Percentiles rank a stretch among this genome's conserved stretches.
Conservation (phyloP, 176 grass and related monocot species). For the Cocos nucifera region DNA sequence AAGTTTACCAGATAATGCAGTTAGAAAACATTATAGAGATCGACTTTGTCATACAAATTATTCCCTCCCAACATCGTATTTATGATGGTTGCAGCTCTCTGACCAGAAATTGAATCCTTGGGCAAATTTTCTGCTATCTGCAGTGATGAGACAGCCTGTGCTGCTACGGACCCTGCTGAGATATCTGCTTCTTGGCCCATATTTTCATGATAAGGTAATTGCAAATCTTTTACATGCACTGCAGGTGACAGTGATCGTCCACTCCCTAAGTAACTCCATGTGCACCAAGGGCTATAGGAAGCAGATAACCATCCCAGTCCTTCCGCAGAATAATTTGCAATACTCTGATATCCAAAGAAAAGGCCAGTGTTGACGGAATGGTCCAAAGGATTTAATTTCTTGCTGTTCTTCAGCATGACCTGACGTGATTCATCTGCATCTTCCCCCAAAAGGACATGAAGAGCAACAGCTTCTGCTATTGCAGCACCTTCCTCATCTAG, state of each 20-base stretch:
- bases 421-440: constrained; percentile 60
- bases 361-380: constrained; percentile 14
- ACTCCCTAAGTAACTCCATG: constrained; percentile 34
- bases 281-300: background rate
- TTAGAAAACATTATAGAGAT: constrained; percentile 47
- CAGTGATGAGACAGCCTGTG: constrained; percentile 66
- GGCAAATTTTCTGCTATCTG: constrained; percentile 46
- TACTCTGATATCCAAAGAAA: constrained; percentile 3
- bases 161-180: constrained; percentile 62
- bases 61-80: constrained; percentile 34
- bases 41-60: constrained; percentile 22
- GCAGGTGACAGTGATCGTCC: constrained; percentile 26
- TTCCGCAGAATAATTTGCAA: background rate
- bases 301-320: background rate
- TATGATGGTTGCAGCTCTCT: constrained; percentile 22
- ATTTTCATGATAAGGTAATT: constrained; percentile 25
- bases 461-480: constrained; percentile 81
- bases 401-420: constrained; percentile 45
- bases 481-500: constrained; percentile 95
- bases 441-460: constrained; percentile 89
- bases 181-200: constrained; percentile 29
- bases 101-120: constrained; percentile 7
- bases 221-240: constrained; percentile 37
- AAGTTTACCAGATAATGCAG: no score
- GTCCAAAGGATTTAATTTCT: constrained; percentile 40